Evolutionary conservation across 2,329 filamentous ascomycete species (phyloP).

Genomic region (Alternaria viburni): DNA sequence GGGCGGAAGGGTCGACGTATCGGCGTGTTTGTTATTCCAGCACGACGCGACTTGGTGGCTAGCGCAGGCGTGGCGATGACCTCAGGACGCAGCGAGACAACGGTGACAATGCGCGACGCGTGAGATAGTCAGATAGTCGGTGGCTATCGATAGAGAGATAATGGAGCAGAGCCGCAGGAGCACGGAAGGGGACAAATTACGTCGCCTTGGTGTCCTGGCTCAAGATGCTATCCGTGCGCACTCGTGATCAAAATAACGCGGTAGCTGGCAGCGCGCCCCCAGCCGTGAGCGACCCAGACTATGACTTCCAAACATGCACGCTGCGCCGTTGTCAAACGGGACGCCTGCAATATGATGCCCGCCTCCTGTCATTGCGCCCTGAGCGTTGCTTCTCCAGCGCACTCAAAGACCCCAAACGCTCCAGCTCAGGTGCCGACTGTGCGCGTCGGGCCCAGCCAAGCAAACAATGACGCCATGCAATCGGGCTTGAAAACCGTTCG

Average conservation of each 20-base stretch:
- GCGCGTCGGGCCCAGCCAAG: background rate
- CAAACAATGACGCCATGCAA: constrained; percentile 22
- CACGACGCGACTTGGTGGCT: constrained; percentile 19
- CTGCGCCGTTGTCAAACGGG: background rate
- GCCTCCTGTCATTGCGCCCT: background rate
- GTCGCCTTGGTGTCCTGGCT: constrained; percentile 6
- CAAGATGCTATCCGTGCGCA: constrained; percentile 15
- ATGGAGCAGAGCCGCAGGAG: constrained; percentile 24
- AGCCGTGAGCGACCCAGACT: background rate
- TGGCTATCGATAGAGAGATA: constrained; percentile 23
- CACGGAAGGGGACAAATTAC: constrained; percentile 22
- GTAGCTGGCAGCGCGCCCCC: background rate
- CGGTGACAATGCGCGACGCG: constrained; percentile 12
- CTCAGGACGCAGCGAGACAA: background rate
- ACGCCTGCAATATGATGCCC: background rate
- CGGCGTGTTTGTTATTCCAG: constrained; percentile 19
- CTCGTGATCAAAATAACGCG: constrained; percentile 6
- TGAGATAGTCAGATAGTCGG: constrained; percentile 8
- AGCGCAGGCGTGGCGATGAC: constrained; percentile 12
- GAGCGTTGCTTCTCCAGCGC: background rate
- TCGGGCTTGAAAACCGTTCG: constrained; percentile 13
- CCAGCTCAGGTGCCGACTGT: background rate
- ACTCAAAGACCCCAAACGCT: background rate
- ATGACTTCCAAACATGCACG: background rate
- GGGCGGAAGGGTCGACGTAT: constrained; percentile 12